phyloP scores from a whole-genome alignment of 2,329 filamentous ascomycete genomes.

The Dendryphion nanum region DNA sequence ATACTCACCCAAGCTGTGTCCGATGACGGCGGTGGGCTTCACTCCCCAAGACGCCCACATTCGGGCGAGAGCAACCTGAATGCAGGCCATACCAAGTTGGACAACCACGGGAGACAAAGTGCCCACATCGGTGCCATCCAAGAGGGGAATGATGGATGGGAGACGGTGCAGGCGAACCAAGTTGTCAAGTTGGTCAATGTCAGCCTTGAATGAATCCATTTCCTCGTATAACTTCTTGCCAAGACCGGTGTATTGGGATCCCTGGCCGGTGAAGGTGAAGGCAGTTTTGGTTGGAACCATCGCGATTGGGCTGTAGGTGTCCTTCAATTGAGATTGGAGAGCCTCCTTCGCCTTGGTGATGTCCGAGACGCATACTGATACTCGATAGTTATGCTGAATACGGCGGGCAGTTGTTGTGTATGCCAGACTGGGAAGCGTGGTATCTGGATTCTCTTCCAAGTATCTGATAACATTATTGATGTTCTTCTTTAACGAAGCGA shows the following conservation, averaged over 20 bases:
- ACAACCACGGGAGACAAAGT: slow-evolving; percentile 53
- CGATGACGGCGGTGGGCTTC: slow-evolving; percentile 48
- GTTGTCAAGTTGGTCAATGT: slow-evolving; percentile 51
- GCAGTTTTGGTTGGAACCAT: slow-evolving; percentile 53
- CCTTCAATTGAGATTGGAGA: slow-evolving; percentile 49
- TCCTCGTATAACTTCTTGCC: slow-evolving; percentile 52
- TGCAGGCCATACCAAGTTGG: slow-evolving; percentile 54
- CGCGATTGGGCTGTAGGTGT: slow-evolving; percentile 52
- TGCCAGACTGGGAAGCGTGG: slow-evolving; percentile 49
- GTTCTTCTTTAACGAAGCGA: slow-evolving; percentile 53
- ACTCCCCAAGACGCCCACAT: slow-evolving; percentile 56
- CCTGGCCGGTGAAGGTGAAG: slow-evolving; percentile 54
- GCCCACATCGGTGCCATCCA: slow-evolving; percentile 49
- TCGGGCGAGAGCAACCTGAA: slow-evolving; percentile 52
- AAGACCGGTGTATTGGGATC: slow-evolving; percentile 53
- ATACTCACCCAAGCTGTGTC: slow-evolving; percentile 40
- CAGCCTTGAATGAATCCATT: slow-evolving; percentile 47
- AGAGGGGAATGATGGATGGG: slow-evolving; percentile 50
- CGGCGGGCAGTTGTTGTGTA: slow-evolving; percentile 55
- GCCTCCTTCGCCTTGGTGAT: slow-evolving; percentile 48
- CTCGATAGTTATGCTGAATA: slow-evolving; percentile 54
- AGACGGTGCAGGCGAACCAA: slow-evolving; percentile 47
- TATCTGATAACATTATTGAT: slow-evolving; percentile 48
- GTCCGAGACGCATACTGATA: slow-evolving; percentile 48
- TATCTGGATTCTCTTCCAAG: slow-evolving; percentile 45